Evolutionary conservation across 768 basidiomycete genomes (phyloP).

Genomic region (Podaxis sp.): DNA sequence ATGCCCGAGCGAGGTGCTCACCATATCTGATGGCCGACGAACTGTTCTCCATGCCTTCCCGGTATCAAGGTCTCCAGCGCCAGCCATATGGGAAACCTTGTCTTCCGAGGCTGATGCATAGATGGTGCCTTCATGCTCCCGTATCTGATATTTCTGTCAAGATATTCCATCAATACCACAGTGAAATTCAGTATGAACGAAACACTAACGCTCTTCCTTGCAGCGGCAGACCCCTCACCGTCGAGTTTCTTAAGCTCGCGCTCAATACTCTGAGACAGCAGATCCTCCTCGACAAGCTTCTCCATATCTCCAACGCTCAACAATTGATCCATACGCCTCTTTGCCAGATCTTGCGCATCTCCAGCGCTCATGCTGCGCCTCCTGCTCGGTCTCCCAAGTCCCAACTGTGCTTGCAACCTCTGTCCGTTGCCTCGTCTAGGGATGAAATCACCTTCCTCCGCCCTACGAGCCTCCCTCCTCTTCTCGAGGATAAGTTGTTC

Average conservation of each 20-base stretch:
- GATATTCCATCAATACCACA: slow-evolving; percentile 13
- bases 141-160: slow-evolving; percentile 75
- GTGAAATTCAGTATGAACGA: slow-evolving; percentile 10
- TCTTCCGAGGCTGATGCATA: slow-evolving; percentile 83
- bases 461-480: slow-evolving; percentile 57
- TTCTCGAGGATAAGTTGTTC: slow-evolving; percentile 74
- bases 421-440: slow-evolving; percentile 16
- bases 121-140: slow-evolving; percentile 73
- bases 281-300: slow-evolving; percentile 42
- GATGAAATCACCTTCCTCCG: slow-evolving; percentile 47
- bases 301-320: slow-evolving; percentile 37
- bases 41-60: slow-evolving; percentile 88
- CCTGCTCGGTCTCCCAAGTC: slow-evolving; percentile 51
- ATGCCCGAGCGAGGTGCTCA: slow-evolving; percentile 32
- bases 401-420: slow-evolving; percentile 29
- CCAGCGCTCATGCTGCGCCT: slow-evolving; percentile 80
- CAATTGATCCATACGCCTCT: slow-evolving; percentile 35
- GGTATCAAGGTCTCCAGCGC: slow-evolving; percentile 79
- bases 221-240: slow-evolving; percentile 30
- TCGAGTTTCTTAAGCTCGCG: slow-evolving; percentile 68
- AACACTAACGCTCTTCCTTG: slow-evolving; percentile 42
- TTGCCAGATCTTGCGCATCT: slow-evolving; percentile 55
- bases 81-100: slow-evolving; percentile 65
- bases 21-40: slow-evolving; percentile 93
- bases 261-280: slow-evolving; percentile 69